Conservation (phyloP, 2,329 filamentous ascomycete species). For the Metarhizium anisopliae region DNA sequence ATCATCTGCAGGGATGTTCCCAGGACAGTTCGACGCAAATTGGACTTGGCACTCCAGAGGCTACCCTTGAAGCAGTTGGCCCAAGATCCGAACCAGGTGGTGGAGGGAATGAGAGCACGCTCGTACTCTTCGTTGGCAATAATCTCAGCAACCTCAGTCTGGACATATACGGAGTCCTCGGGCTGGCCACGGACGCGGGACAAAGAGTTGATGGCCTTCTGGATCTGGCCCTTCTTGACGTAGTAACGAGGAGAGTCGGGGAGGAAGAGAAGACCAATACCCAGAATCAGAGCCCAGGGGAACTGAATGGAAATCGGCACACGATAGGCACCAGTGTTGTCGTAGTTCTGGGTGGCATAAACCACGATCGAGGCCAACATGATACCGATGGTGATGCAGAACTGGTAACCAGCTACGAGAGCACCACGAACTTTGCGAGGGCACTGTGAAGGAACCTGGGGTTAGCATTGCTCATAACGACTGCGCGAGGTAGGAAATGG, state of each 20-base stretch:
- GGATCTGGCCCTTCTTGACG: constrained; percentile 66
- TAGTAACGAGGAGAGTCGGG: constrained; percentile 82
- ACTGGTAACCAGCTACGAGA: constrained; percentile 75
- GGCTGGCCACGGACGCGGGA: constrained; percentile 66
- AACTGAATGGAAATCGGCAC: constrained; percentile 78
- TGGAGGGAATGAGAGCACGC: constrained; percentile 55
- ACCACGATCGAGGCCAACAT: constrained; percentile 66
- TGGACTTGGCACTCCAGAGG: constrained; percentile 53
- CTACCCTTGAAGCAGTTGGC: constrained; percentile 57
- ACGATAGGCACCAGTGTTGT: constrained; percentile 61
- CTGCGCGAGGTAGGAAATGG: neutral
- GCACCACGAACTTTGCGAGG: constrained; percentile 68
- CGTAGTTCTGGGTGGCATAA: constrained; percentile 57
- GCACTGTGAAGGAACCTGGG: constrained; percentile 20
- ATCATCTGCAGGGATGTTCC: constrained; percentile 72
- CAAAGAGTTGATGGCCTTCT: constrained; percentile 53
- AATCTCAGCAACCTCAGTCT: constrained; percentile 77
- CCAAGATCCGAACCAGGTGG: constrained; percentile 62
- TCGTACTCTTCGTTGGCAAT: constrained; percentile 87
- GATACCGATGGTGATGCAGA: constrained; percentile 73
- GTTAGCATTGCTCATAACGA: neutral
- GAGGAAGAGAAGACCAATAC: constrained; percentile 60
- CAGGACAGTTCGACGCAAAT: constrained; percentile 61
- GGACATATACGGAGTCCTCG: constrained; percentile 62
- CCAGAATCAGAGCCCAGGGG: constrained; percentile 70